Evolutionary conservation across 371 early-diverging fungal species (phyloP).

Genomic region (Mucor mucedo): DNA sequence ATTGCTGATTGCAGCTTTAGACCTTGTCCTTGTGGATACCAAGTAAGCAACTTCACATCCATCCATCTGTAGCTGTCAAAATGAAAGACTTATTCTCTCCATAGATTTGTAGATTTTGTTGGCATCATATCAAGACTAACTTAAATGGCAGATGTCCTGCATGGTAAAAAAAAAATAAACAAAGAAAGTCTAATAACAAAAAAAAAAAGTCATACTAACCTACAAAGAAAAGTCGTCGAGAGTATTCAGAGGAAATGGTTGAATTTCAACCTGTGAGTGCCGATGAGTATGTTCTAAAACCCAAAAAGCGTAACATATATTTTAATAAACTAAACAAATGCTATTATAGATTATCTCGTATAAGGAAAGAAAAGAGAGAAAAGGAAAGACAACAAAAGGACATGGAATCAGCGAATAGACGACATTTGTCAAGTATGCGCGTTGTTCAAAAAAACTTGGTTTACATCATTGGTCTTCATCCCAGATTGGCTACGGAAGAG

Average conservation of each 20-base stretch:
- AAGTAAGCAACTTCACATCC: conserved; percentile 58
- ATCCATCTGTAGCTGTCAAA: conserved; percentile 5
- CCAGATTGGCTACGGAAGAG: conserved; percentile 88
- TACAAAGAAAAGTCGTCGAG: conserved; percentile 47
- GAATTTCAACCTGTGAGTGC: conserved; percentile 89
- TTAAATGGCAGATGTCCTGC: conserved; percentile 88
- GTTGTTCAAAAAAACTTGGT: conserved; percentile 96
- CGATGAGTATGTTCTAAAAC: conserved; percentile 62
- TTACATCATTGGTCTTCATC: conserved; percentile 90
- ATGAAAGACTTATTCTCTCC: neutral
- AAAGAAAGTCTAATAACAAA: no score
- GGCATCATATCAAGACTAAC: conserved; percentile 64
- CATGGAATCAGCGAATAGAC: conserved; percentile 81
- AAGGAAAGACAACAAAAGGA: conserved; percentile 91
- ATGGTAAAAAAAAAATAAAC: conserved; percentile 45
- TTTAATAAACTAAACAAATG: neutral
- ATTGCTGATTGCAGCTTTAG: conserved; percentile 92
- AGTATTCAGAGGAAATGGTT: conserved; percentile 87
- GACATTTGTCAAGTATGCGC: conserved; percentile 88
- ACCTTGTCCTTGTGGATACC: conserved; percentile 98
- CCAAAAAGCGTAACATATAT: no score
- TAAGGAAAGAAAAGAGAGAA: conserved; percentile 81
- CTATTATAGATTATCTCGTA: conserved; percentile 45
- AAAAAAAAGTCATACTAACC: neutral
- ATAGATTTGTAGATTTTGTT: conserved; percentile 34